phyloP scores from a whole-genome alignment of 2,329 filamentous ascomycete genomes.

The Colletotrichum navitas region DNA sequence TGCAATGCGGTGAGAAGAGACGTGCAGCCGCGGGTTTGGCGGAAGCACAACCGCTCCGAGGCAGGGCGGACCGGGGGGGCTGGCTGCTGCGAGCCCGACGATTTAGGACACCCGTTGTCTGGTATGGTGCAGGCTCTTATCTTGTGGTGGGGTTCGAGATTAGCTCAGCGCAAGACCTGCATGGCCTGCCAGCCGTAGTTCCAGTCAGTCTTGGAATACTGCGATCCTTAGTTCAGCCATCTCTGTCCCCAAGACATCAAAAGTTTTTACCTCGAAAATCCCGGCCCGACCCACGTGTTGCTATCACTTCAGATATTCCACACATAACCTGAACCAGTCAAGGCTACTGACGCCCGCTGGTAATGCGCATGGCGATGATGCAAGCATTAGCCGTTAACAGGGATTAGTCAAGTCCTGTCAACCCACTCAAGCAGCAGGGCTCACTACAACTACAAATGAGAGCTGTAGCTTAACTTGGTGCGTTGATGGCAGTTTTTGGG shows the following conservation, averaged over 20 bases:
- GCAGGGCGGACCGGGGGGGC: not conserved
- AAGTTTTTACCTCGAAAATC: not conserved
- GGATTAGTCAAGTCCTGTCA: not conserved
- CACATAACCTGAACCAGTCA: not conserved
- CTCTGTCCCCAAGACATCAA: not conserved
- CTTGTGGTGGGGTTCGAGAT: not conserved
- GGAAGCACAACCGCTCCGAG: not conserved
- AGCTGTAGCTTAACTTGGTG: no score
- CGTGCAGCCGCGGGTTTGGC: slow-evolving; percentile 1
- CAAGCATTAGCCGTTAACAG: not conserved
- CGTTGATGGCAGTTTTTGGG: no score
- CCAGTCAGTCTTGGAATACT: no score
- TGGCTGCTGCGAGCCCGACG: not conserved
- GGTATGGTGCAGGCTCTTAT: no score
- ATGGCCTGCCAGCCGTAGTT: no score
- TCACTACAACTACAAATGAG: no score
- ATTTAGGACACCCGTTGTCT: no score
- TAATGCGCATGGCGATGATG: not conserved
- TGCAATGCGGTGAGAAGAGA: not conserved
- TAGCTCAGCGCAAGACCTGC: not conserved
- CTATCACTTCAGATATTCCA: not conserved
- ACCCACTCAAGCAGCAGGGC: not conserved
- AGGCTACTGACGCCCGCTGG: not conserved
- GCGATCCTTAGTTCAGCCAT: not conserved
- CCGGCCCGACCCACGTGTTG: no score